These are phyloP conservation scores for Dothideomycetes sp. DNA, from an alignment of 2,329 filamentous ascomycete species.

Conservation along the genomic window DNA sequence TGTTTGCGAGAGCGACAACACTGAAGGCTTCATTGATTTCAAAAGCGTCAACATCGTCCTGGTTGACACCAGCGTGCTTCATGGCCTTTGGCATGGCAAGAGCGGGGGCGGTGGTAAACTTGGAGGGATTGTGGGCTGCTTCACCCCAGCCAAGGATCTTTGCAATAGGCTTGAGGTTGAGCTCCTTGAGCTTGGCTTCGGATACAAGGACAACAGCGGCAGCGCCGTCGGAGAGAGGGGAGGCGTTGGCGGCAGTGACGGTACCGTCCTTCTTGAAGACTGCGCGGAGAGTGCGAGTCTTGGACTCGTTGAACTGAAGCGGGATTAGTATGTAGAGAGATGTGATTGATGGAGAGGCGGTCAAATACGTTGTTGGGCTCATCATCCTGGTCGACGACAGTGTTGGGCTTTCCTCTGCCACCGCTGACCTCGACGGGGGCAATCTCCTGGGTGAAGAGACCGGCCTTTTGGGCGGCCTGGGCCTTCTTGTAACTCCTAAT, in stretches of 20 bases:
- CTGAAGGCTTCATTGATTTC: slow-evolving; percentile 99
- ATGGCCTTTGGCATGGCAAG: slow-evolving; percentile 95
- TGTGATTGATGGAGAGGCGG: slow-evolving; percentile 1
- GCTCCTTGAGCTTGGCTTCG: slow-evolving; percentile 85
- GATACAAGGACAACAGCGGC: slow-evolving; percentile 88
- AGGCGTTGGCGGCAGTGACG: slow-evolving; percentile 92
- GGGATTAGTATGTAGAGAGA: slow-evolving; percentile 5
- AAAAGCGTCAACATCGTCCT: slow-evolving; percentile 76
- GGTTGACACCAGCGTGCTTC: slow-evolving; percentile 77
- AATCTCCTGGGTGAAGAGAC: slow-evolving; percentile 77
- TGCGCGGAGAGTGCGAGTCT: slow-evolving; percentile 48
- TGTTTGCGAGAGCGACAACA: slow-evolving; percentile 89
- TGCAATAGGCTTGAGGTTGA: slow-evolving; percentile 81
- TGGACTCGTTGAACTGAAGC: slow-evolving; percentile 38
- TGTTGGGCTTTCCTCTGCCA: slow-evolving; percentile 77
- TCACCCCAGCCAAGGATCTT: slow-evolving; percentile 98
- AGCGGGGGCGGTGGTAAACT: slow-evolving; percentile 90
- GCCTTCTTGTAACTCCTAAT: slow-evolving; percentile 93
- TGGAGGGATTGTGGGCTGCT: slow-evolving; percentile 79
- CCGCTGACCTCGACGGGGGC: slow-evolving; percentile 78
- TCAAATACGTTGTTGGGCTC: slow-evolving; percentile 72
- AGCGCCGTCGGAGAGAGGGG: slow-evolving; percentile 89
- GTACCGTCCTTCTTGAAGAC: slow-evolving; percentile 77
- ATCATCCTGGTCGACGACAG: slow-evolving; percentile 75
- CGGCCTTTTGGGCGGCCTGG: slow-evolving; percentile 70